Conservation (phyloP, 495 filamentous ascomycete genomes). For the Astrothelium macrocarpum region DNA sequence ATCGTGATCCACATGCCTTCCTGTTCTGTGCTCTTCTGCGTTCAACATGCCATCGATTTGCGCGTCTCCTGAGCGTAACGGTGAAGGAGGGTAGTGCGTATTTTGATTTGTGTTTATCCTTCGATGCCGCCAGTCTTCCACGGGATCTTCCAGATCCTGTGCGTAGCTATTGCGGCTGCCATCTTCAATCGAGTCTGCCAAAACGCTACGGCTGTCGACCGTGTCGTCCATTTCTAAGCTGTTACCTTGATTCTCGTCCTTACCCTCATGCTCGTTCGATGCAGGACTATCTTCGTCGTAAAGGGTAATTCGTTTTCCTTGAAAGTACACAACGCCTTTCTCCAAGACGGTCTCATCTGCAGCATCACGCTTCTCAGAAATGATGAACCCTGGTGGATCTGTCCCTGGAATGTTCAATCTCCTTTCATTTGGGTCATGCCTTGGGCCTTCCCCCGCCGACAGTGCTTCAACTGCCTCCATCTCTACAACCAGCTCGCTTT, state of each 20-base stretch:
- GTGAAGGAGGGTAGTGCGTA: not conserved
- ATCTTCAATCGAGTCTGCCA: not conserved
- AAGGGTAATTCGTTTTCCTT: not conserved
- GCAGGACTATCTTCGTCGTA: not conserved
- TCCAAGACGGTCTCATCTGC: not conserved
- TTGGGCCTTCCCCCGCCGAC: not conserved
- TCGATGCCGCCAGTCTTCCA: not conserved
- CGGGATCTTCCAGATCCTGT: not conserved
- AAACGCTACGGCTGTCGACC: not conserved
- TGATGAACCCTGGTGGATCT: not conserved
- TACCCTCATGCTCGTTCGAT: not conserved
- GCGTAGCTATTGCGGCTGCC: not conserved
- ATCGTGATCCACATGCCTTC: not conserved
- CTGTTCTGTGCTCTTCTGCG: not conserved
- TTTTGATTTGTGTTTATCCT: not conserved
- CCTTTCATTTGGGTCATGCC: not conserved
- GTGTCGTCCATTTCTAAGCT: not conserved
- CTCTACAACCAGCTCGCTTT: not conserved
- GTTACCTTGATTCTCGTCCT: not conserved
- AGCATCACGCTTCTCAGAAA: not conserved
- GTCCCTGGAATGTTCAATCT: not conserved
- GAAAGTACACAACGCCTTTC: not conserved
- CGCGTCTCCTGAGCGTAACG: not conserved
- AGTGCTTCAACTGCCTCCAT: not conserved
- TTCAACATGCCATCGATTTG: no score